Base-by-base conservation (phyloP, 2,329 filamentous ascomycete genomes). In the Furcasterigmium furcatum region DNA sequence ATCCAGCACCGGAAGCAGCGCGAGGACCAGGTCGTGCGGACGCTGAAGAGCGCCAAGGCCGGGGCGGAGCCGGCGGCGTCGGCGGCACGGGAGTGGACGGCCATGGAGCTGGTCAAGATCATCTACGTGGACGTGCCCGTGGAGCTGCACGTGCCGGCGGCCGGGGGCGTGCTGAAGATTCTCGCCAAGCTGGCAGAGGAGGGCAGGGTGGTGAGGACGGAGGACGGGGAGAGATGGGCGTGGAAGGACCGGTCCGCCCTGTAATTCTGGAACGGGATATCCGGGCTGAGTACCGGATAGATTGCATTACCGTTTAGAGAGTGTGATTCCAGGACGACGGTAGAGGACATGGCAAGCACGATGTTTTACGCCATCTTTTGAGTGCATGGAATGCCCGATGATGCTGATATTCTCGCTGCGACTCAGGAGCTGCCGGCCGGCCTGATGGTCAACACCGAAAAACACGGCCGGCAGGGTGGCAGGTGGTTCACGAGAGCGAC, bases 91-190 rank as follows among this genome's bases (percentile, higher is more conserved):
- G 62, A 65, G 1, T 90, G 86, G 87, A 80, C 78, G 7, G 76
- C 82, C 9, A 85, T 90, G 77, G 88, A 92, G 47, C 73, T 97
- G 52, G 92, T 96, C n/a, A 88, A 87, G 64, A 71, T 87, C 25
- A 89, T 99, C 27, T 99, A 99, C 63, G 77, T 76, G 44, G 84
- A 89, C 56, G 84, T 95, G 19, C 85, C 88, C 0, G 82, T 87
- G 61, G 81, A 76, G 57, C 71, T 97, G 53, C 87, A 91, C 64
- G 60, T 76, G 10, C 85, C 91, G 9, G 94, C 94, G 0, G 82
- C 88, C 51, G 75, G 77, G 34, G 91, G 91, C 2, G 73, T 96
- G 7, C 50, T 84, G 50, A 87, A 92, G 68, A 87, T 97, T 45
- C 64, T 99, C 52, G 68, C 74, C 46, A 97, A 97, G 72, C 68